Conservation (phyloP, 371 early-diverging fungal genomes). For the Actinomucor elegans region DNA sequence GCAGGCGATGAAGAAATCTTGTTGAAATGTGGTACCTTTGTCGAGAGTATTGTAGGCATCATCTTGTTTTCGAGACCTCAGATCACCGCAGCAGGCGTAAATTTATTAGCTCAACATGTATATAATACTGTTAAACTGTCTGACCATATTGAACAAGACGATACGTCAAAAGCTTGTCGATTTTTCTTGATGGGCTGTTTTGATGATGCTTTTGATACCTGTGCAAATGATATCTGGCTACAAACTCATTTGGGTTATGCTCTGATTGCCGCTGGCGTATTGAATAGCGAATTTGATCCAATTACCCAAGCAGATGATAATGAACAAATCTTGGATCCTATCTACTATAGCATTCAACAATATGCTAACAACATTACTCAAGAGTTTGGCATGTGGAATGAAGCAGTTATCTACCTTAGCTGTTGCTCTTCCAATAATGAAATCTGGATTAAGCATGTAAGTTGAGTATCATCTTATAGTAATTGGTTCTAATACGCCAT, state of each 20-base stretch:
- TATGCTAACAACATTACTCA: slow-evolving; percentile 24
- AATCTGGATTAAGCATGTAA: slow-evolving; percentile 28
- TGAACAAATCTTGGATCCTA: slow-evolving; percentile 23
- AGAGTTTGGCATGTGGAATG: slow-evolving; percentile 28
- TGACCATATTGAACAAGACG: too few species aligned
- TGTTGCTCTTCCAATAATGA: slow-evolving; percentile 27
- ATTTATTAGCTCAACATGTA: neutral
- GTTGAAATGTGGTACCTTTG: neutral
- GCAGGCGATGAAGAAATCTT: neutral
- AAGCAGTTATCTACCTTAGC: slow-evolving; percentile 29
- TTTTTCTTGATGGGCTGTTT: slow-evolving; percentile 6
- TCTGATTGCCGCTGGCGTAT: slow-evolving; percentile 4
- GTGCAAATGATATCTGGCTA: slow-evolving; percentile 10
- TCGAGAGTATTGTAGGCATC: slow-evolving; percentile 1
- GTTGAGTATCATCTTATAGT: too few species aligned
- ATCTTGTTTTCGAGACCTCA: neutral
- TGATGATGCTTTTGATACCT: slow-evolving; percentile 12
- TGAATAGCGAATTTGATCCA: neutral
- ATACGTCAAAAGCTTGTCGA: neutral
- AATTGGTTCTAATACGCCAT: too few species aligned
- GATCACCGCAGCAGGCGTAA: neutral
- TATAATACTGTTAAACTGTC: neutral
- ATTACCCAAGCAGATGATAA: neutral
- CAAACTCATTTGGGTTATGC: slow-evolving; percentile 22
- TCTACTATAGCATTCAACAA: slow-evolving; percentile 24